Percentiles rank a stretch among this genome's conserved stretches.
Evolutionary conservation across 306 rosid genomes (phyloP).

Genomic region (Cucurbita argyrosperma): DNA sequence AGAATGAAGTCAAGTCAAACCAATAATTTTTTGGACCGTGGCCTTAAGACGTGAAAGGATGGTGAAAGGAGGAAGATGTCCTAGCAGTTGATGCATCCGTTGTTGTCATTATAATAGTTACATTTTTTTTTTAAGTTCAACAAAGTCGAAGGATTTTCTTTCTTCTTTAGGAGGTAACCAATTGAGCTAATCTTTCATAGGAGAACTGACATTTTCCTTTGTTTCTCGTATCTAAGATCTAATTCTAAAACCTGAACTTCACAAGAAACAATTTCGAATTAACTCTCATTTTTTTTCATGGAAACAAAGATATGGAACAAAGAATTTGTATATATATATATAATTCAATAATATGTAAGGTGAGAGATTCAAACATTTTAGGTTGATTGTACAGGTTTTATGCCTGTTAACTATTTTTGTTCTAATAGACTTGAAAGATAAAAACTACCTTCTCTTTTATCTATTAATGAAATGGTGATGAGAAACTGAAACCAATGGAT

Average conservation of each 20-base stretch:
- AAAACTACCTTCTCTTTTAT: background rate
- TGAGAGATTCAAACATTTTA: no score
- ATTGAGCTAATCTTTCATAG: background rate
- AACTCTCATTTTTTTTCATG: background rate
- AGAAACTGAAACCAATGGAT: background rate
- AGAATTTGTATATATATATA: background rate
- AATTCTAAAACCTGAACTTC: background rate
- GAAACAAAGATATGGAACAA: background rate
- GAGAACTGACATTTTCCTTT: background rate
- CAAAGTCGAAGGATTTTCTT: background rate
- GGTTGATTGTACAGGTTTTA: no score
- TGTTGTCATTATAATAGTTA: background rate
- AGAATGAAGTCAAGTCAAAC: background rate
- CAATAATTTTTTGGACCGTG: background rate
- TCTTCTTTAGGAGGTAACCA: background rate
- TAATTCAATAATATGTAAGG: no score
- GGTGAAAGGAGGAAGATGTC: background rate
- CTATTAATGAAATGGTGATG: background rate
- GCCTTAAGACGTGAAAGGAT: background rate
- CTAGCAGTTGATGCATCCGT: background rate
- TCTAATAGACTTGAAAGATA: background rate
- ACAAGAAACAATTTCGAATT: background rate
- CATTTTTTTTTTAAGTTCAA: background rate
- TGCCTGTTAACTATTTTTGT: background rate
- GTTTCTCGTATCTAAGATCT: background rate